Evolutionary conservation across 495 filamentous ascomycete species (phyloP), one percentile per base, ranked within the genome.

Genomic region (Zalerion maritima): DNA sequence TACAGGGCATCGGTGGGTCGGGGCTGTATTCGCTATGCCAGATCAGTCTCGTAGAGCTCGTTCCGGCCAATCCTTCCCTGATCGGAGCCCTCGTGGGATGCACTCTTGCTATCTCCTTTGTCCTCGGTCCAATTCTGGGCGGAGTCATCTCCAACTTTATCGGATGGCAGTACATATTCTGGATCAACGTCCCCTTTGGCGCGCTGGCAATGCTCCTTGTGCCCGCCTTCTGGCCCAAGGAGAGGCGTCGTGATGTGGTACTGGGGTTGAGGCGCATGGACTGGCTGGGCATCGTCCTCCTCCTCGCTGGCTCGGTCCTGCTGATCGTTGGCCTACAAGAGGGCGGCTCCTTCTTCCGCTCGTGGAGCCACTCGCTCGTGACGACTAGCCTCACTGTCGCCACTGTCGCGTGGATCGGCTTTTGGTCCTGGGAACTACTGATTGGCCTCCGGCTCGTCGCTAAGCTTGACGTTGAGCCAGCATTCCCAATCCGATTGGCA

Each of bases 111-210:
- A 42, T 60, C 2, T 61, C 58, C 2, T 62, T 57, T 31, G 48
- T 62, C 2, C 42, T 74, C 4, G 80, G 80, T 0, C 80, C 79
- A 1, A 42, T 85, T 2, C 52, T 83, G 2, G 79, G 79, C 8
- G 79, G 79, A 12, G 59, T 62, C 2, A 74, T 86, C 28, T 65
- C 78, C 0, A 56, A 75, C 25, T 54, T 60, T 3, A 57, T 71
- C 9, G 58, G 57, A 3, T 84, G 79, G 80, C 45, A 73, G 18
- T 78, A 73, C 61, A 66, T 65, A 18, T 83, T 78, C 45, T 81
- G 71, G 70, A 71, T 83, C 54, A 82, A 82, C 33, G 50, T 80
- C 1, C 78, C 78, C 0, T 57, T 78, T 22, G 68, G 60, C 5
- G 60, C 64, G 0, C 36, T 59, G 0, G 58, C 73, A 0, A 62